Base-by-base conservation (phyloP, 1,284 basidiomycete species). In the Ceratobasidium sp. region DNA sequence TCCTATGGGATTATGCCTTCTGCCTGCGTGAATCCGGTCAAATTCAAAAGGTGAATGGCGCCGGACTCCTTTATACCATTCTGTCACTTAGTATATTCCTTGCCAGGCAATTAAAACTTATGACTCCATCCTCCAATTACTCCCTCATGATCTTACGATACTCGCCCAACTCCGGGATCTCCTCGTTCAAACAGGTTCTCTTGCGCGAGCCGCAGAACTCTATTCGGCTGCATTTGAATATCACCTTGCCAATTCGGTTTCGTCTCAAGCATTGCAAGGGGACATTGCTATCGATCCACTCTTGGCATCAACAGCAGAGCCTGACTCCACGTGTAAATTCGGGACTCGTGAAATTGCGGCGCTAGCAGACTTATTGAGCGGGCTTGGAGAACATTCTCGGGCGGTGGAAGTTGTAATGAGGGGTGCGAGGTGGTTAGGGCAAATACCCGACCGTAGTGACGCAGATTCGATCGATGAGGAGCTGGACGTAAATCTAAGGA, bases 1-100 rank as follows among this genome's bases (percentile, higher is more conserved):
- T 94, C 1, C 89, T 97, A 33, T 98, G 96, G 95, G 96, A 99
- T 81, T 91, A 96, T 1, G 95, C 96, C 0, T 87, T 90, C 3
- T 88, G 98, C 6, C 92, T 96, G 5, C 92, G 93, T 80, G 91
- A 95, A 80, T 89, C 93, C 42, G 92, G 90, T 0, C 91, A 95
- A 50, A 85, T 92, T 57, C 87, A 89, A 80, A 93, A 90, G 28
- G 93, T 93, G 78, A 59, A 87, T 80, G 28, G 1, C 33, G 1
- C 26, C 44, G 9, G n/a, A 46, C 17, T 13, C 12, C 9, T 59
- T 62, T 40, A 6, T 7, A 1, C 42, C 17, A 26, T 65, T 59
- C 52, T 10, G 28, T 57, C 59, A 42, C 44, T 57, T 23, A 59
- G 10, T 66, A 48, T 44, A n/a, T 50, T 44, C 6, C 42, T 5